Evolutionary conservation across 495 filamentous ascomycete species (phyloP).

Genomic region (Daldinia concentrica): DNA sequence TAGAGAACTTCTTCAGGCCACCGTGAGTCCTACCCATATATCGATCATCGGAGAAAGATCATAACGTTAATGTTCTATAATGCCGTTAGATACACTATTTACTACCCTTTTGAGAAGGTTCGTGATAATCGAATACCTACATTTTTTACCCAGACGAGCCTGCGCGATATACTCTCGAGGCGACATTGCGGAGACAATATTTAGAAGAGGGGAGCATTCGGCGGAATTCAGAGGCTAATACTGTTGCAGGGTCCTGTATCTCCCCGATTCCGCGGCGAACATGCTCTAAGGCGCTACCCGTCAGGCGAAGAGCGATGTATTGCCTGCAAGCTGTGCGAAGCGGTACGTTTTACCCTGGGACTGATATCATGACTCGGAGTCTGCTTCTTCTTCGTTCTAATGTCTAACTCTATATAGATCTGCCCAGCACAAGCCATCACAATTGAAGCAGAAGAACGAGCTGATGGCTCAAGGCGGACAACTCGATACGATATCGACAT

Average conservation of each 20-base stretch:
- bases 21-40: slow-evolving; percentile 72
- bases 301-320: slow-evolving; percentile 99
- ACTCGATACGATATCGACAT: slow-evolving; percentile 99
- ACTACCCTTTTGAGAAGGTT: slow-evolving; percentile 97
- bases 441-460: slow-evolving; percentile 97
- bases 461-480: slow-evolving; percentile 91
- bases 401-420: slow-evolving; percentile 58
- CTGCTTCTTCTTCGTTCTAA: background rate
- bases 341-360: slow-evolving; percentile 56
- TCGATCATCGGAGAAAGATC: background rate
- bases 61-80: slow-evolving; percentile 5
- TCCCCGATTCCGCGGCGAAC: slow-evolving; percentile 95
- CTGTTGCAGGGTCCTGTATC: slow-evolving; percentile 82
- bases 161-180: slow-evolving; percentile 28
- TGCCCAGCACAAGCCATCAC: slow-evolving; percentile 98
- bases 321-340: slow-evolving; percentile 99
- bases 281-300: slow-evolving; percentile 93
- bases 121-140: background rate
- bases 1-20: slow-evolving; percentile 98
- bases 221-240: slow-evolving; percentile 3
- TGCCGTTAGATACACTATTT: slow-evolving; percentile 85
- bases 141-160: background rate
- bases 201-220: background rate
- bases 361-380: background rate
- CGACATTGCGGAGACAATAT: background rate